These are phyloP conservation scores for Marsdenia floribunda DNA, from an alignment of 257 asterid species.

Conservation along the genomic window DNA sequence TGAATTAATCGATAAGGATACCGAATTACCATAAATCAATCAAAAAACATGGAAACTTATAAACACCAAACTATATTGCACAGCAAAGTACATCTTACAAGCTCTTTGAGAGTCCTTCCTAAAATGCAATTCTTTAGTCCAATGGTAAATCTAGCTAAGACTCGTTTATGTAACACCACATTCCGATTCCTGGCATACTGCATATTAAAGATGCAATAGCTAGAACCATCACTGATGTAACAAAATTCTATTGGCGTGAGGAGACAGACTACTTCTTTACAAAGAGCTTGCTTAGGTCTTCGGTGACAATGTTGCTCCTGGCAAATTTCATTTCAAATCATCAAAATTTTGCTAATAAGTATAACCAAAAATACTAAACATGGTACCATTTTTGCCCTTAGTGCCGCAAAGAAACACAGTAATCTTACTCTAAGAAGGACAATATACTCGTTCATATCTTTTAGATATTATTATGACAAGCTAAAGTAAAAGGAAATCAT, in stretches of 20 bases:
- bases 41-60: too few relatives aligned
- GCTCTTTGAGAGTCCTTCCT: background rate
- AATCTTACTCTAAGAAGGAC: background rate
- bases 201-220: background rate
- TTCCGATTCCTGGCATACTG: background rate
- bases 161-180: background rate
- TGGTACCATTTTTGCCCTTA: background rate
- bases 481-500: background rate
- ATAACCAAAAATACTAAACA: background rate
- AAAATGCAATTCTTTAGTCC: background rate
- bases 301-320: constrained; percentile 92
- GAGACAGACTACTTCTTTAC: constrained; percentile 41
- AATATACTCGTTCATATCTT: background rate
- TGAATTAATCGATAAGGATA: too few relatives aligned
- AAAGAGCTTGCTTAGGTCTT: constrained; percentile 80
- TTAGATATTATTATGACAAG: background rate
- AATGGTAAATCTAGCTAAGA: background rate
- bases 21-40: too few relatives aligned
- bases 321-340: constrained; percentile 15
- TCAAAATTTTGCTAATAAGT: constrained; percentile 12
- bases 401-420: background rate
- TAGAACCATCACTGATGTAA: background rate
- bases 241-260: constrained; percentile 24
- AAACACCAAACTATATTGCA: background rate
- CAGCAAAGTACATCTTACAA: background rate